A percentile compares a stretch with the other conserved stretches of the same genome.
Evolutionary conservation across 495 filamentous ascomycete species (phyloP).

Genomic region (Podospora comata): DNA sequence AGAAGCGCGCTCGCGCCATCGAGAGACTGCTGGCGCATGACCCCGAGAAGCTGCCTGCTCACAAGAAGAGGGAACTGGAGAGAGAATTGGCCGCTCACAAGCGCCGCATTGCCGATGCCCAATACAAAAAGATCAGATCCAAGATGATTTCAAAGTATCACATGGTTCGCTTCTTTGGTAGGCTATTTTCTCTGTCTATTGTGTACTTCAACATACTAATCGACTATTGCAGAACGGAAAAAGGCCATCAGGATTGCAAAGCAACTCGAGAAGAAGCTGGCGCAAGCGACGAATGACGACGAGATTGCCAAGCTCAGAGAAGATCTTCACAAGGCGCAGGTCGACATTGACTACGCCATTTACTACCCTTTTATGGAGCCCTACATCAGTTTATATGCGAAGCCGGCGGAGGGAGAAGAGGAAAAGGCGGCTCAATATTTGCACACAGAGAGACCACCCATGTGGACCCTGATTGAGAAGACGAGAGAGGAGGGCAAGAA

Average conservation of each 20-base stretch:
- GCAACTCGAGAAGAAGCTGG: conserved; percentile 56
- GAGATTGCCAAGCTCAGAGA: conserved; percentile 49
- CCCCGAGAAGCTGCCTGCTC: conserved; percentile 62
- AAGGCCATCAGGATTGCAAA: conserved; percentile 73
- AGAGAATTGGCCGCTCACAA: conserved; percentile 74
- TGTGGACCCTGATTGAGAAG: conserved; percentile 69
- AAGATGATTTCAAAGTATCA: conserved; percentile 85
- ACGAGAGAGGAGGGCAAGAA: conserved; percentile 59
- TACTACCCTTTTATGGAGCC: conserved; percentile 76
- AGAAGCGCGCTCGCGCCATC: conserved; percentile 60
- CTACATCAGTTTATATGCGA: conserved; percentile 75
- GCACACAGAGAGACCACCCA: conserved; percentile 46
- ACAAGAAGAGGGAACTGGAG: conserved; percentile 72
- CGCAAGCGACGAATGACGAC: conserved; percentile 43
- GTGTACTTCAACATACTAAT: not conserved
- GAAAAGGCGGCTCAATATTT: conserved; percentile 37
- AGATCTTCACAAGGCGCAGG: conserved; percentile 65
- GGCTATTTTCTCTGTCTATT: conserved; percentile 17
- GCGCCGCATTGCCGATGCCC: conserved; percentile 59
- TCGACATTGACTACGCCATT: conserved; percentile 83
- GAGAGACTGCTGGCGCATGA: conserved; percentile 58
- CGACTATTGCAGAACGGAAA: conserved; percentile 62
- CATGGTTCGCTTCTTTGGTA: conserved; percentile 89
- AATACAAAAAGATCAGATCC: conserved; percentile 57
- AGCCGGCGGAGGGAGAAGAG: conserved; percentile 36